Evolutionary conservation across 129 eudicot genomes (phyloP).

Genomic region (Ambrosia artemisiifolia): DNA sequence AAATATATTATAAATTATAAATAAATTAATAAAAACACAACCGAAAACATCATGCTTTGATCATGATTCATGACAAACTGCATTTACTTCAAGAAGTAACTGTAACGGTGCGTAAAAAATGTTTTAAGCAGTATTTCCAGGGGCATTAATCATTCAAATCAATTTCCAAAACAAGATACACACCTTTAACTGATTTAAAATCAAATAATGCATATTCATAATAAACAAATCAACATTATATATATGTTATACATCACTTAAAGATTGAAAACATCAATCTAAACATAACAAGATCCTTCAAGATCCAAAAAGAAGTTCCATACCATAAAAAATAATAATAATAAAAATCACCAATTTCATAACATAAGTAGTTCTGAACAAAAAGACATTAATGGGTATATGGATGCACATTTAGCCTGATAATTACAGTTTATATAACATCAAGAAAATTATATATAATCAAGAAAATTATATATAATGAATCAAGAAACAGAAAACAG

Average conservation of each 20-base stretch:
- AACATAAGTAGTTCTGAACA: not conserved
- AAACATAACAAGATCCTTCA: not conserved
- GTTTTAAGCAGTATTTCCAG: not conserved
- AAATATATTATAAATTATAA: not conserved
- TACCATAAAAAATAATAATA: not conserved
- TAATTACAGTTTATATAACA: too few species aligned
- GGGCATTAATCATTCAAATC: not conserved
- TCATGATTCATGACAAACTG: not conserved
- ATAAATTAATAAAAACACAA: not conserved
- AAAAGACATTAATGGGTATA: not conserved
- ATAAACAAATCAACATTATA: constrained; percentile 7
- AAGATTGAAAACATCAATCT: not conserved
- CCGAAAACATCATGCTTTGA: not conserved
- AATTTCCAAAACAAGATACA: not conserved
- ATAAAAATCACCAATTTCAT: not conserved
- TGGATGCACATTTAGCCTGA: not conserved
- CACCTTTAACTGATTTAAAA: not conserved
- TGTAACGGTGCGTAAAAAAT: not conserved
- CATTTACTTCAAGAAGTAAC: not conserved
- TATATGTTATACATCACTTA: not conserved
- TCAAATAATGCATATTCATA: not conserved
- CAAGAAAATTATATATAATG: not conserved
- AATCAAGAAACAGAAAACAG: not conserved
- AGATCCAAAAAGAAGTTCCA: not conserved
- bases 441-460: not conserved